Conservation (phyloP, 2,329 filamentous ascomycete species). For the Sporothrix humicola region DNA sequence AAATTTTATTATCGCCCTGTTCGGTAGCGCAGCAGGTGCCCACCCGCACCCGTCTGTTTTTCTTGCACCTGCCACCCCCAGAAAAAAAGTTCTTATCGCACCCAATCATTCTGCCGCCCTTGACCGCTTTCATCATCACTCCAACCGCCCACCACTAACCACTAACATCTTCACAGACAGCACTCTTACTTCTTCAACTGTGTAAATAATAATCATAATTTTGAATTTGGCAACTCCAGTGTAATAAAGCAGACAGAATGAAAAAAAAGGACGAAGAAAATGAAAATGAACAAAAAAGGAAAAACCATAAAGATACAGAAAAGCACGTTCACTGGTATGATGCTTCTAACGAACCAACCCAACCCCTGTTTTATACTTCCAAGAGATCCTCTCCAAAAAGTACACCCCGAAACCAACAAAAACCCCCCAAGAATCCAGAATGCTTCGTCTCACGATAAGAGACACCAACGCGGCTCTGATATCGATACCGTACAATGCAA, state of each 20-base stretch:
- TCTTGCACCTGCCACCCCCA: not conserved
- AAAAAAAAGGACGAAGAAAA: not conserved
- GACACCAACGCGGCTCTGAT: not conserved
- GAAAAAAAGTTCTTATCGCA: constrained; percentile 36
- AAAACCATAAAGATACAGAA: constrained; percentile 16
- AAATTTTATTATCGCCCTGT: constrained; percentile 21
- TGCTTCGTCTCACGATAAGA: not conserved
- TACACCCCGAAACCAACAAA: not conserved
- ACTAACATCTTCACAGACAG: too few relatives aligned
- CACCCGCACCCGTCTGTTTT: constrained; percentile 9
- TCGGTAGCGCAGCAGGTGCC: not conserved
- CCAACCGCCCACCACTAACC: not conserved
- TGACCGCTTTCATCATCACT: constrained; percentile 44
- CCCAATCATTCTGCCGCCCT: constrained; percentile 49
- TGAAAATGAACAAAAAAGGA: not conserved
- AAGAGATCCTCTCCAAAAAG: not conserved
- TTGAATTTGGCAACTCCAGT: not conserved
- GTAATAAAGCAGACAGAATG: not conserved
- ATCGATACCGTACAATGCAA: constrained; percentile 1
- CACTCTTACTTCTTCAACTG: not conserved
- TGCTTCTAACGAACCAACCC: constrained; percentile 26
- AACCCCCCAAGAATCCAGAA: not conserved
- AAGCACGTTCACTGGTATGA: constrained; percentile 33
- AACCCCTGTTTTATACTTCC: constrained; percentile 24
- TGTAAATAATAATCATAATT: not conserved